phyloP scores from a whole-genome alignment of 2,329 filamentous ascomycete species.

The Hymenoscyphus scutula region DNA sequence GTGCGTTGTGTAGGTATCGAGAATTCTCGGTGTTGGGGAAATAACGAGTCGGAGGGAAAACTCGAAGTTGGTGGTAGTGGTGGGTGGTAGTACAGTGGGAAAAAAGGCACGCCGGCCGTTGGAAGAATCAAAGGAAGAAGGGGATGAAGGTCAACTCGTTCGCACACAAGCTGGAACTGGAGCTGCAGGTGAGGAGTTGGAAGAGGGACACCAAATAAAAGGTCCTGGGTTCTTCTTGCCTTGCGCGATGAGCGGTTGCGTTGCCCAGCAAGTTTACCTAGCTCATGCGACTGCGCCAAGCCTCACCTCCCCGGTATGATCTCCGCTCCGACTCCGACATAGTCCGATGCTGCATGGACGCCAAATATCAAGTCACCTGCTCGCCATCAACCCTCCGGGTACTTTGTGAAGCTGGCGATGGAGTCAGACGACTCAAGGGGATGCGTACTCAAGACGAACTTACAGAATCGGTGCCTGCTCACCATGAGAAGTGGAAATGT shows the following conservation, averaged over 20 bases:
- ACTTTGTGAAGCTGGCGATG: neutral
- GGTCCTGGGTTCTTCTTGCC: neutral
- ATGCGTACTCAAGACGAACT: neutral
- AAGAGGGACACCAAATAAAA: neutral
- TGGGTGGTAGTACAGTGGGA: constrained; percentile 18
- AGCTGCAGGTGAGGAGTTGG: neutral
- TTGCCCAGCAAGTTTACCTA: neutral
- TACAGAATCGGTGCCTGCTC: neutral
- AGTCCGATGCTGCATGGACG: neutral
- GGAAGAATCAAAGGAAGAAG: constrained; percentile 8
- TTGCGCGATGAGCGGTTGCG: neutral
- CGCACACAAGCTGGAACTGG: too few species aligned
- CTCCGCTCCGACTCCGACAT: neutral
- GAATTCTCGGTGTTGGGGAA: constrained; percentile 7
- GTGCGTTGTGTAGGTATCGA: neutral
- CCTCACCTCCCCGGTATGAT: too few species aligned
- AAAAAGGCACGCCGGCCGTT: constrained; percentile 17
- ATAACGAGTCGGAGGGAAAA: constrained; percentile 13
- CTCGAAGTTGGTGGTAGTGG: constrained; percentile 1
- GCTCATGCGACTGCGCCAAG: too few species aligned
- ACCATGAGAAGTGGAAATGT: neutral
- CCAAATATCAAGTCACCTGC: neutral
- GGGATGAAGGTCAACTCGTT: neutral
- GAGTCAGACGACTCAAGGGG: neutral
- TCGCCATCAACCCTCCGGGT: neutral